Conservation (phyloP, 208 protist genomes). For the Trichomonas vaginalis region DNA sequence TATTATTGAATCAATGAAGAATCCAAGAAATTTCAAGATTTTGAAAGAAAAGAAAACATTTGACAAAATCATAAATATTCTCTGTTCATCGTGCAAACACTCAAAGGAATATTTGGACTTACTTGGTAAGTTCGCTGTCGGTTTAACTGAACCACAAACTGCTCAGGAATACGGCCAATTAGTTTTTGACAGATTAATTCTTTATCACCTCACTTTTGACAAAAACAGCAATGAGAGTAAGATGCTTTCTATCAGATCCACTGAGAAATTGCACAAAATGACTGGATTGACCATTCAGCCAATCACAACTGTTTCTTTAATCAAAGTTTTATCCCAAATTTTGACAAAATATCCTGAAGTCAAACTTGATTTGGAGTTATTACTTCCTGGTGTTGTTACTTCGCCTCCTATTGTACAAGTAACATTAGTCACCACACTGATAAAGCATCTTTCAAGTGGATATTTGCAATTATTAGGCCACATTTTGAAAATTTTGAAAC, state of each 20-base stretch:
- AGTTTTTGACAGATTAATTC: neutral
- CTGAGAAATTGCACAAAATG: neutral
- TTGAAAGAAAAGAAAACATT: neutral
- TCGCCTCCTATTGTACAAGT: neutral
- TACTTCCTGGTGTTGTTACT: neutral
- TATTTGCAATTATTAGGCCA: neutral
- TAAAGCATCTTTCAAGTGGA: neutral
- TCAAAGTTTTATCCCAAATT: neutral
- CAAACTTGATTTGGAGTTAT: neutral
- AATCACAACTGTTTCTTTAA: neutral
- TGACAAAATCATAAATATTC: neutral
- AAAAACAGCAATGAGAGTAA: neutral
- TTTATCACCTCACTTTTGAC: neutral
- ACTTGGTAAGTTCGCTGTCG: neutral
- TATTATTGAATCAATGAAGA: neutral
- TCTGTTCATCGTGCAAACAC: neutral
- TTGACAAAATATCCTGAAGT: neutral
- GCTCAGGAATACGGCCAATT: neutral
- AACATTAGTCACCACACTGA: neutral
- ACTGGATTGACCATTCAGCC: neutral
- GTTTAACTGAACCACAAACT: neutral
- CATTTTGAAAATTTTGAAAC: neutral
- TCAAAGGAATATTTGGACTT: neutral
- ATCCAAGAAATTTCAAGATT: neutral
- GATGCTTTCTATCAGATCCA: neutral